These are phyloP conservation scores for Zelopaecilomyces penicillatus DNA, from an alignment of 2,329 filamentous ascomycete species.

Conservation along the genomic window DNA sequence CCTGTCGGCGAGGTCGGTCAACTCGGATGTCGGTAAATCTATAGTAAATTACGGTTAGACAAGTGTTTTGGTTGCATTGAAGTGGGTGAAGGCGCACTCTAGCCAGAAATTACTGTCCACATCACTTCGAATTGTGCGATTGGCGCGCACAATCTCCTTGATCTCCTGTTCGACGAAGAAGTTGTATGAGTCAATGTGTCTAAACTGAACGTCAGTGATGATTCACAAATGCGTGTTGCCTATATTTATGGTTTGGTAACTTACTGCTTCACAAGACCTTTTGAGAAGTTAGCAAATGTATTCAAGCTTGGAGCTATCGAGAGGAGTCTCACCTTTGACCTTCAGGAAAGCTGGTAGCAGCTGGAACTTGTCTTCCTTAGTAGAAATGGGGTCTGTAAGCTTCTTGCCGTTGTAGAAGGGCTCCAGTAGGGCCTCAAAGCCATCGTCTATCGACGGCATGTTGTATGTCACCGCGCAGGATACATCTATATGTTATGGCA, in stretches of 20 bases:
- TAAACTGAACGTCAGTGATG: slow-evolving; percentile 16
- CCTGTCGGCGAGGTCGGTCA: slow-evolving; percentile 68
- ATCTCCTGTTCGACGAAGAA: slow-evolving; percentile 96
- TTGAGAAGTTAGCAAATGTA: slow-evolving; percentile 1
- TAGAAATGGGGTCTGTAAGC: slow-evolving; percentile 56
- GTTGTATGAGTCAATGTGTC: slow-evolving; percentile 96
- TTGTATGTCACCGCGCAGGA: slow-evolving; percentile 23
- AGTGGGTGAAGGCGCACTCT: slow-evolving; percentile 39
- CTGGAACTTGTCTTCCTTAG: slow-evolving; percentile 86
- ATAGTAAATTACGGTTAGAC: slow-evolving; percentile 9
- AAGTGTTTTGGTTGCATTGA: too few species aligned
- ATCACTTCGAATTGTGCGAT: slow-evolving; percentile 81
- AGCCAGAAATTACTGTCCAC: slow-evolving; percentile 89
- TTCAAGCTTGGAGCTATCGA: neutral
- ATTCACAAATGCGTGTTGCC: neutral
- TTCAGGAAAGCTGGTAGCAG: slow-evolving; percentile 94
- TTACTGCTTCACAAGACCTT: slow-evolving; percentile 78
- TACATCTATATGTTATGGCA: slow-evolving; percentile 16
- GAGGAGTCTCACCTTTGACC: slow-evolving; percentile 60
- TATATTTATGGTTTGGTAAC: slow-evolving; percentile 13
- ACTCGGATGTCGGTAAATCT: slow-evolving; percentile 82
- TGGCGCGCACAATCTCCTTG: slow-evolving; percentile 92
- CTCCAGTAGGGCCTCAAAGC: slow-evolving; percentile 58
- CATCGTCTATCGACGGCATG: slow-evolving; percentile 52
- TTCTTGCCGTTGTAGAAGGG: slow-evolving; percentile 62